Percentiles rank a stretch among this genome's conserved stretches.
Conservation (phyloP, 441 rosid genomes). For the Gossypium aridum region DNA sequence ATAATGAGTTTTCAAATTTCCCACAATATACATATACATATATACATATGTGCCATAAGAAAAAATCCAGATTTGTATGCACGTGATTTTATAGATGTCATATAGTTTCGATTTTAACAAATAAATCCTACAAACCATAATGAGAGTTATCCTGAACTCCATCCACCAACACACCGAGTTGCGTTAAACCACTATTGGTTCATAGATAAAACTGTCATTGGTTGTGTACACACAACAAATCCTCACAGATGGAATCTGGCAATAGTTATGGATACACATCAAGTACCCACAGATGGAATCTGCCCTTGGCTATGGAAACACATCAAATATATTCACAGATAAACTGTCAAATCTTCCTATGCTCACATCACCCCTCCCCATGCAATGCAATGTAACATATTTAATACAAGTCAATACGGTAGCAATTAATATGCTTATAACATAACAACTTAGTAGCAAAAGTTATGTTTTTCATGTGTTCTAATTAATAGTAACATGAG, state of each 20-base stretch:
- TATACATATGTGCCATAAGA: too few species aligned
- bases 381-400: background rate
- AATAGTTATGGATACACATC: background rate
- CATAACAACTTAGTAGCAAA: background rate
- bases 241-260: background rate
- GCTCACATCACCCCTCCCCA: background rate
- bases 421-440: too few species aligned
- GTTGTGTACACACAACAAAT: background rate
- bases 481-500: background rate
- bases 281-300: background rate
- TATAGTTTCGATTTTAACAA: too few species aligned
- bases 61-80: too few species aligned
- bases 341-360: background rate
- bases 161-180: background rate
- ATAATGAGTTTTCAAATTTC: too few species aligned
- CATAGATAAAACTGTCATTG: background rate
- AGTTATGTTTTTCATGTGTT: background rate
- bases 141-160: too few species aligned
- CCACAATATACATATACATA: too few species aligned
- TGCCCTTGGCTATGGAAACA: background rate
- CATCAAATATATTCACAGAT: too few species aligned
- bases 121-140: too few species aligned
- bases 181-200: background rate
- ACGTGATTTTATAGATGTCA: too few species aligned
- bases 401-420: background rate